Evolutionary conservation across 352 stramenopile species (phyloP).

Genomic region (Pythium scleroteichum): DNA sequence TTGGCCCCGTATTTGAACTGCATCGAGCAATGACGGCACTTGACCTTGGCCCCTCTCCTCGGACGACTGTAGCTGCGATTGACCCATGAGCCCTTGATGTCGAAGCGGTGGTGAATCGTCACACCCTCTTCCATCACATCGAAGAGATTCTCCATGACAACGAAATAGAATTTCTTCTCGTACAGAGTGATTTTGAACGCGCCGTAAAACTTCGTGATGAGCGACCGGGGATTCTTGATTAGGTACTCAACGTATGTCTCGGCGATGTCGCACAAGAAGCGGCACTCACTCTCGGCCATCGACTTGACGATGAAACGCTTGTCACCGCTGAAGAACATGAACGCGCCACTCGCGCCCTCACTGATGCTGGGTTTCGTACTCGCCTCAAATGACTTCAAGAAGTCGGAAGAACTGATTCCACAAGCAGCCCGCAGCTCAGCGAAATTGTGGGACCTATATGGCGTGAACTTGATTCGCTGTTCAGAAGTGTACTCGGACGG

Average conservation of each 20-base stretch:
- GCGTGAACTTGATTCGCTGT: conserved; percentile 69
- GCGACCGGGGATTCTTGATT: conserved; percentile 61
- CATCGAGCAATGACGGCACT: conserved; percentile 86
- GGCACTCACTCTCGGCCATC: conserved; percentile 78
- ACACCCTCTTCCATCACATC: conserved; percentile 60
- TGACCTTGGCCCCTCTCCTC: conserved; percentile 71
- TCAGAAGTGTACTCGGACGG: conserved; percentile 21
- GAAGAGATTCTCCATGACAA: conserved; percentile 94
- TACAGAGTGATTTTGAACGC: conserved; percentile 91
- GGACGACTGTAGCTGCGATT: conserved; percentile 84
- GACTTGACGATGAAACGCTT: conserved; percentile 92
- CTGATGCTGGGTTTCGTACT: conserved; percentile 89
- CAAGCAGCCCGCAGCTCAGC: conserved; percentile 71
- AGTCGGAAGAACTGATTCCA: conserved; percentile 64
- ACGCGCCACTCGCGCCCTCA: conserved; percentile 89
- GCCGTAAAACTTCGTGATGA: conserved; percentile 90
- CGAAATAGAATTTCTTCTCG: conserved; percentile 90
- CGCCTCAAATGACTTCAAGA: conserved; percentile 72
- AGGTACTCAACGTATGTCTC: conserved; percentile 88
- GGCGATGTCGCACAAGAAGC: conserved; percentile 83
- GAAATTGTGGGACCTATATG: conserved; percentile 74
- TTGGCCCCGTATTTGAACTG: conserved; percentile 80
- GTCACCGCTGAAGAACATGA: conserved; percentile 91
- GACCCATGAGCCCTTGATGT: conserved; percentile 93
- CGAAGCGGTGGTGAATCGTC: conserved; percentile 85